These are phyloP conservation scores for Vitis riparia DNA, from an alignment of 164 flowering plant species.

Conservation along the genomic window DNA sequence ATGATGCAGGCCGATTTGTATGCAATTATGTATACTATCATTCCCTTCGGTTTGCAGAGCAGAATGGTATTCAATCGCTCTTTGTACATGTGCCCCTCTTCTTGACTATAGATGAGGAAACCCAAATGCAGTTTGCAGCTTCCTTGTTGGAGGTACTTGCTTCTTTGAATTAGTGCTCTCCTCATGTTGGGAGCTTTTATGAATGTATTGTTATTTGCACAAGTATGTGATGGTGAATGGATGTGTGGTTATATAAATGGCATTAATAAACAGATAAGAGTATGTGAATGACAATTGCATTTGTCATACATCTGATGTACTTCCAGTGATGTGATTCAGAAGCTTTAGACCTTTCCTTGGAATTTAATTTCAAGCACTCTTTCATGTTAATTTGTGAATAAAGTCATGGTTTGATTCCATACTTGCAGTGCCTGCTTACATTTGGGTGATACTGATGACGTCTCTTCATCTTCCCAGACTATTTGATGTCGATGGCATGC, in stretches of 20 bases:
- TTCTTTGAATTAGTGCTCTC: slow-evolving; percentile 35
- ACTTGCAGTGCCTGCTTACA: no score
- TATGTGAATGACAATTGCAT: slow-evolving; percentile 14
- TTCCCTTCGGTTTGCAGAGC: slow-evolving; percentile 82
- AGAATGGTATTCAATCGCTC: slow-evolving; percentile 67
- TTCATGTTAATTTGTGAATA: slow-evolving; percentile 6
- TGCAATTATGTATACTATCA: slow-evolving; percentile 95
- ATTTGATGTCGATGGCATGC: no score
- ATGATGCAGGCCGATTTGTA: slow-evolving; percentile 90
- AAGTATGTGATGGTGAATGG: slow-evolving; percentile 9
- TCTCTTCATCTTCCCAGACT: no score
- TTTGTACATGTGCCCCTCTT: slow-evolving; percentile 94
- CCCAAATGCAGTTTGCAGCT: slow-evolving; percentile 86
- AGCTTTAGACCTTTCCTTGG: neutral
- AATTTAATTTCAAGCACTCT: neutral
- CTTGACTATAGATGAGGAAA: slow-evolving; percentile 76
- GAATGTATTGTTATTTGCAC: slow-evolving; percentile 1
- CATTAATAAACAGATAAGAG: slow-evolving; percentile 15
- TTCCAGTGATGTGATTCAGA: neutral
- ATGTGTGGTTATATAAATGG: neutral
- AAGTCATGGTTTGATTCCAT: neutral
- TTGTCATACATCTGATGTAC: slow-evolving; percentile 9
- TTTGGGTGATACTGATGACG: no score
- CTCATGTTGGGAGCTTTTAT: neutral
- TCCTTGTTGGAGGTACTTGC: slow-evolving; percentile 86